Percentiles rank a stretch among this genome's conserved stretches.
These are phyloP conservation scores for Paraglomus brasilianum DNA, from an alignment of 192 early-diverging fungal genomes.

Conservation along the genomic window DNA sequence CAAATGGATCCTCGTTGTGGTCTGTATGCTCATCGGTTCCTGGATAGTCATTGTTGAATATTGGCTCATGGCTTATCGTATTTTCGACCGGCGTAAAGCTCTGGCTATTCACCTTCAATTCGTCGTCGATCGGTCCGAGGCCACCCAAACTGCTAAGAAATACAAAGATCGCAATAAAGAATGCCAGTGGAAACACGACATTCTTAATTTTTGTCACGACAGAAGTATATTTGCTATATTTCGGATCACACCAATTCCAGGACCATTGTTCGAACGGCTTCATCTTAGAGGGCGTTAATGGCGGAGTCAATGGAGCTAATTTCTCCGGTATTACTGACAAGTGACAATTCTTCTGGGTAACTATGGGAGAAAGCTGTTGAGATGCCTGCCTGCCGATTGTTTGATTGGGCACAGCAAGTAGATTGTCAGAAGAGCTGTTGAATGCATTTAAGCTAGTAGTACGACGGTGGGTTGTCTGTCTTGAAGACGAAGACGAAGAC, in stretches of 20 bases:
- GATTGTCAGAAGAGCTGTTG: slow-evolving; percentile 2
- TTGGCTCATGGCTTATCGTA: not conserved
- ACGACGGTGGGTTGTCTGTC: slow-evolving; percentile 3
- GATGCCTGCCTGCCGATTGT: not conserved
- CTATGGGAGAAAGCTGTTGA: not conserved
- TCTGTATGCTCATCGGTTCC: not conserved
- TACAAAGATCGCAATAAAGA: slow-evolving; percentile 10
- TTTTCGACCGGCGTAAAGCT: not conserved
- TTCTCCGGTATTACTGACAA: slow-evolving; percentile 8
- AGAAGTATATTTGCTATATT: not conserved
- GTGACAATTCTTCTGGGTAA: not conserved
- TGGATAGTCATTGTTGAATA: not conserved
- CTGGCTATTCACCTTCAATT: not conserved
- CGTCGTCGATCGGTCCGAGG: slow-evolving; percentile 8
- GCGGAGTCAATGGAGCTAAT: not conserved
- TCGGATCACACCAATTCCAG: not conserved
- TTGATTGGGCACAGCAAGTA: not conserved
- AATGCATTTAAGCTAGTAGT: not conserved
- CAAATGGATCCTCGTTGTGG: not conserved
- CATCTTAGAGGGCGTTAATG: slow-evolving; percentile 3
- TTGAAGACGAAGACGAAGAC: not conserved
- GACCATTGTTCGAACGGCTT: not conserved
- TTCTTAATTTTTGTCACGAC: not conserved
- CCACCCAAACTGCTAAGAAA: slow-evolving; percentile 17
- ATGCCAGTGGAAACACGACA: not conserved